Evolutionary conservation across 345 rosid species (phyloP).

Genomic region (Cardamine resedifolia): DNA sequence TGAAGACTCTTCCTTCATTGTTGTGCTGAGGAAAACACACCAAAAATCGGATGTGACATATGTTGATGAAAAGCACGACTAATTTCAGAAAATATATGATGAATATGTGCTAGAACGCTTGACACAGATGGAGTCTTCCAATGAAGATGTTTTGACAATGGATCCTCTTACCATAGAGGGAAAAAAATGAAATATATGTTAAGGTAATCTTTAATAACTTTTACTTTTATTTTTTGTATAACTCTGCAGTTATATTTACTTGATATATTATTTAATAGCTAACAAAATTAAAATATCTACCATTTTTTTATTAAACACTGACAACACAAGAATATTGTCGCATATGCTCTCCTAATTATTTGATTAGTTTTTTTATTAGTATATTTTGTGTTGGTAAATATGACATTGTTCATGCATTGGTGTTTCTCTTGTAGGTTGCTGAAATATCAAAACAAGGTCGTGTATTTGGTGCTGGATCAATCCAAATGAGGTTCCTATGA

Average conservation of each 20-base stretch:
- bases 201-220: background rate
- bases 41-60: background rate
- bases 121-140: background rate
- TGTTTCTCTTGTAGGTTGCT: too few species aligned
- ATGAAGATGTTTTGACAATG: background rate
- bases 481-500: too few species aligned
- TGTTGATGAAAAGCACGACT: background rate
- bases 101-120: background rate
- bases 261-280: too few species aligned
- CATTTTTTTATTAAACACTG: background rate
- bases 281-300: background rate
- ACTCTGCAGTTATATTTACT: too few species aligned
- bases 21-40: constrained; percentile 5
- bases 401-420: too few species aligned
- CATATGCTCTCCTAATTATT: too few species aligned
- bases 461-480: too few species aligned
- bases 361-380: too few species aligned
- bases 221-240: background rate
- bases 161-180: background rate
- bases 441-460: too few species aligned
- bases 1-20: background rate
- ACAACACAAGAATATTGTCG: too few species aligned
- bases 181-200: background rate
- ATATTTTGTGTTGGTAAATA: too few species aligned
- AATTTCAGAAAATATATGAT: background rate